Base-by-base conservation (phyloP, 768 basidiomycete genomes). In the Auricularia cornea region DNA sequence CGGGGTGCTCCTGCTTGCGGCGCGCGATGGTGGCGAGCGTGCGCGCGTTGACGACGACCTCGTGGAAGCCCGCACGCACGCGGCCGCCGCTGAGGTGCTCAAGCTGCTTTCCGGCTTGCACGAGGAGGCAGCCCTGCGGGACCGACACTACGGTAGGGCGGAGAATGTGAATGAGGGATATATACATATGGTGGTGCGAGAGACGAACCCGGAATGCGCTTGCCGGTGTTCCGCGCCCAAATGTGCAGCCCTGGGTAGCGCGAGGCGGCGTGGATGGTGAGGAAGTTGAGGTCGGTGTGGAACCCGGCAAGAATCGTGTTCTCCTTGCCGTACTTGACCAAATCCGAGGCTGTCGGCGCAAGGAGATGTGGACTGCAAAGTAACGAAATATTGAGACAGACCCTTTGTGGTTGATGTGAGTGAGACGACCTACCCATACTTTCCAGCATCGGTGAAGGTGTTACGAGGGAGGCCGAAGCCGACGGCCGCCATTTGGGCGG, bases 101-200 rank as follows among this genome's bases (percentile, higher is more conserved):
- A 12, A 98, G 82, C 72, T 98, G 95, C 74, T 94, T 96, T 44
- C 95, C 95, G 2, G 94, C 94, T 74, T 98, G 95, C 1, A 98
- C 92, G 16, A 98, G 83, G 35, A 98, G 81, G 71, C 87, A 87
- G 44, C 87, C 83, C 59, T 86, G 79, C 1, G 94, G 94, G 59
- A 98, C 92, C 70, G 82, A 85, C 54, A 97, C 94, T 2, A 38
- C 8, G 35, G n/a, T n/a, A n/a, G n/a, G n/a, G n/a, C n/a, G n/a
- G n/a, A n/a, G n/a, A n/a, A n/a, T n/a, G n/a, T n/a, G n/a, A n/a
- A n/a, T n/a, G n/a, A n/a, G 16, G 16, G 35, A 38, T 38, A 38
- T 38, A 2, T 38, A n/a, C 35, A 38, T 8, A 38, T 8, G 35
- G 16, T 38, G 35, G 35, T 14, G 35, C 35, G 35, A 38, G 35